These are phyloP conservation scores for Curvularia hawaiiensis DNA, from an alignment of 2,329 filamentous ascomycete species.

Conservation along the genomic window DNA sequence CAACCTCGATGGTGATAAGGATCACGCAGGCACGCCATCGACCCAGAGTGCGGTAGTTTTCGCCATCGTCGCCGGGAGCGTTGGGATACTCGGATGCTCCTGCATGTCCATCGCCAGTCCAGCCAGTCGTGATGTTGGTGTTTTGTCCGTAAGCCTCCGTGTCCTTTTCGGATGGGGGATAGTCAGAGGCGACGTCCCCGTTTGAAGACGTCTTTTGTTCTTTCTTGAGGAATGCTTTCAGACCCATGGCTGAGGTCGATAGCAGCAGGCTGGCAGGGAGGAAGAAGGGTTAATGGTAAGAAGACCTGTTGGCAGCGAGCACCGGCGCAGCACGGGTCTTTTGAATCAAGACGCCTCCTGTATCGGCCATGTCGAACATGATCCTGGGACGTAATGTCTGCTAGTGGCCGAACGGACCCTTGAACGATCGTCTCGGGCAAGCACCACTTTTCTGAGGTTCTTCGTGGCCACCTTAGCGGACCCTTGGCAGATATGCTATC, in stretches of 20 bases:
- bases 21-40: constrained; percentile 39
- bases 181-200: constrained; percentile 20
- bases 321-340: constrained; percentile 21
- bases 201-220: constrained; percentile 21
- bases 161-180: constrained; percentile 27
- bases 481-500: constrained; percentile 10
- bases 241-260: constrained; percentile 27
- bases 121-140: constrained; percentile 31
- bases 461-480: constrained; percentile 9
- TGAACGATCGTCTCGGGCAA: constrained; percentile 22
- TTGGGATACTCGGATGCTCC: constrained; percentile 32
- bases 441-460: constrained; percentile 5
- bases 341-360: constrained; percentile 32
- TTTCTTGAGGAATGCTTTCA: constrained; percentile 34
- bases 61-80: constrained; percentile 25
- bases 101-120: constrained; percentile 30
- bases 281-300: neutral
- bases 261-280: neutral
- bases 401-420: constrained; percentile 34
- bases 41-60: constrained; percentile 35
- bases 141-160: constrained; percentile 30
- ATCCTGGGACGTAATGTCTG: constrained; percentile 26
- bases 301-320: constrained; percentile 10
- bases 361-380: constrained; percentile 31
- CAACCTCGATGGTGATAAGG: constrained; percentile 39